Percentiles rank a stretch among this genome's conserved stretches.
Evolutionary conservation across 2,329 filamentous ascomycete species (phyloP).

Genomic region (Calonectria ilicicola): DNA sequence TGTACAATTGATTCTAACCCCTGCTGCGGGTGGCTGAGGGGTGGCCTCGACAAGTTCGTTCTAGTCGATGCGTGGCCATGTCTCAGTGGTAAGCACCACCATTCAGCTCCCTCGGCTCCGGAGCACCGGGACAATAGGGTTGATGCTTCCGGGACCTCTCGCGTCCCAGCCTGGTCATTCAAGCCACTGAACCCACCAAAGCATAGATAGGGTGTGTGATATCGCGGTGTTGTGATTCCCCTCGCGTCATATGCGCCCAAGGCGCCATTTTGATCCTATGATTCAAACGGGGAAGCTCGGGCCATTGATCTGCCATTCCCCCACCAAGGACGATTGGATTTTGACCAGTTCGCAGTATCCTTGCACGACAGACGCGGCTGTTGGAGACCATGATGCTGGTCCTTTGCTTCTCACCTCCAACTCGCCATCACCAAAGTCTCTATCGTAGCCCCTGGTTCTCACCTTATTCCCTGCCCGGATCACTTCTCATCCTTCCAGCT

Average conservation of each 20-base stretch:
- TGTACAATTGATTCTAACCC: not conserved
- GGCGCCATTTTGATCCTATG: not conserved
- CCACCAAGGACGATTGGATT: not conserved
- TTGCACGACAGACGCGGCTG: slow-evolving; percentile 5
- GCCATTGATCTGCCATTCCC: slow-evolving; percentile 8
- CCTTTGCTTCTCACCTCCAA: not conserved
- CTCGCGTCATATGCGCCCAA: slow-evolving; percentile 10
- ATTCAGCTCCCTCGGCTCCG: slow-evolving; percentile 5
- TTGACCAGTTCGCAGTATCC: not conserved
- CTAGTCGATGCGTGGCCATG: not conserved
- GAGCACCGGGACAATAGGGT: not conserved
- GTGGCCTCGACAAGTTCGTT: not conserved
- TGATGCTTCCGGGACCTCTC: not conserved
- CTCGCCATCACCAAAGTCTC: not conserved
- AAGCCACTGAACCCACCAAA: not conserved
- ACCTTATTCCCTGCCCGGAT: not conserved
- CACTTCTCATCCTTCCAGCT: not conserved
- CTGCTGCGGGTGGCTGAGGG: not conserved
- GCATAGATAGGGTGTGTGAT: not conserved
- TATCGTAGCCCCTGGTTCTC: not conserved
- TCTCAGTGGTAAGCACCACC: slow-evolving; percentile 2
- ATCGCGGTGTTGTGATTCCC: not conserved
- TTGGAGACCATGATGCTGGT: not conserved
- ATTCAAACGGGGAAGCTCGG: slow-evolving; percentile 17
- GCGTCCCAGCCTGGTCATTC: not conserved